phyloP scores from a whole-genome alignment of 192 early-diverging fungal genomes.

The Chytriomyces confervae region DNA sequence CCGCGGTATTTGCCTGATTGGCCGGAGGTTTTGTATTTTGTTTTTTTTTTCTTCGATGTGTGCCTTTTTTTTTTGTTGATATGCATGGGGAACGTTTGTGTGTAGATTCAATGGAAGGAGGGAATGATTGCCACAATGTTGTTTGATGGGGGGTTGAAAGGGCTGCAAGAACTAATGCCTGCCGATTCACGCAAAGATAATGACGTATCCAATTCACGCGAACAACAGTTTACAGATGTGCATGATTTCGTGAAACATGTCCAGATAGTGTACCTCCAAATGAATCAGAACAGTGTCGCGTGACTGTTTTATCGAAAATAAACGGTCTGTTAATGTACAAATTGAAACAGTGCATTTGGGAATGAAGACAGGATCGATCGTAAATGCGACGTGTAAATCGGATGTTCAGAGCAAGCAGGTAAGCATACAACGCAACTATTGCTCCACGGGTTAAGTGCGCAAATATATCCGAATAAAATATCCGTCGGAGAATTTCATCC shows the following conservation, averaged over 20 bases:
- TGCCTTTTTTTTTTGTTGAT: not conserved
- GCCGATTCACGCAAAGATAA: not conserved
- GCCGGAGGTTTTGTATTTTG: slow-evolving; percentile 46
- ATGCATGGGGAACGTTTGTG: not conserved
- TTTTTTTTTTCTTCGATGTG: not conserved
- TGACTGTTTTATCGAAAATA: too few relatives aligned
- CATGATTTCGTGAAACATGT: slow-evolving; percentile 4
- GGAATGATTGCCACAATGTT: slow-evolving; percentile 34
- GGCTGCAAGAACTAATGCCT: slow-evolving; percentile 6
- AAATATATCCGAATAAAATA: too few relatives aligned
- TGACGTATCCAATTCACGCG: not conserved
- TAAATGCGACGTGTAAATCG: too few relatives aligned
- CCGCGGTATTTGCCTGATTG: slow-evolving; percentile 54
- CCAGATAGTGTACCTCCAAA: not conserved
- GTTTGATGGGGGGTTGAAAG: slow-evolving; percentile 14
- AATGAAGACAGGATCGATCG: too few relatives aligned
- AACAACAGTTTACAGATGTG: not conserved
- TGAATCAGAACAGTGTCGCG: too few relatives aligned
- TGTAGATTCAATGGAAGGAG: slow-evolving; percentile 26
- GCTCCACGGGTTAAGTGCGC: too few relatives aligned
- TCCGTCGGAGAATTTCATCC: too few relatives aligned
- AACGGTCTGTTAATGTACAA: too few relatives aligned
- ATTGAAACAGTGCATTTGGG: too few relatives aligned
- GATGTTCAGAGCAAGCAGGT: too few relatives aligned
- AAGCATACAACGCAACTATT: too few relatives aligned